Conservation (phyloP, 78 protist species). For the Dictyostelium firmibasis region DNA sequence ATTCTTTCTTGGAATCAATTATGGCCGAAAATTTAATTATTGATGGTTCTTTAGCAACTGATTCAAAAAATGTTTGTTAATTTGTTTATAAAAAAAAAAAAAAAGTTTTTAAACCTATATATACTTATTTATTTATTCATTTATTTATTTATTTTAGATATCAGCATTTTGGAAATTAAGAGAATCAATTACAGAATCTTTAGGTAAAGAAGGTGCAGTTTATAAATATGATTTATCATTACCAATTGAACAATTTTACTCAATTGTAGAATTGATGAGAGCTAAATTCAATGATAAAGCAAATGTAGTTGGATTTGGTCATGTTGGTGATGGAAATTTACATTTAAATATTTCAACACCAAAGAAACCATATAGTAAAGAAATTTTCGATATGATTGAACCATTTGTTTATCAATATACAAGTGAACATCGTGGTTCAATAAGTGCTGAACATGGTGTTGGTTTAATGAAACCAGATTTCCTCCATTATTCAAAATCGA, state of each 20-base stretch:
- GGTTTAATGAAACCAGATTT: conserved; percentile 87
- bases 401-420: conserved; percentile 92
- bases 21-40: conserved; percentile 32
- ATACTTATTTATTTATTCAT: no score
- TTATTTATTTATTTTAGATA: conserved; percentile 9
- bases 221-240: conserved; percentile 91
- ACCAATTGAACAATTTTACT: conserved; percentile 81
- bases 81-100: neutral
- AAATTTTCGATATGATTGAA: conserved; percentile 55
- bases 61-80: conserved; percentile 19
- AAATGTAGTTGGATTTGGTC: conserved; percentile 89
- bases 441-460: conserved; percentile 95
- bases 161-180: conserved; percentile 84
- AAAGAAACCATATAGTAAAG: neutral
- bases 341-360: conserved; percentile 89
- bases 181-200: conserved; percentile 88
- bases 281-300: conserved; percentile 6
- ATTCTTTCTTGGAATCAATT: conserved; percentile 56
- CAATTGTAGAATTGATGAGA: conserved; percentile 78
- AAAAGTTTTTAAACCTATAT: no score
- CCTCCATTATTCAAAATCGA: conserved; percentile 79
- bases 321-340: conserved; percentile 95
- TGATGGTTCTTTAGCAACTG: conserved; percentile 58
- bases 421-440: conserved; percentile 75
- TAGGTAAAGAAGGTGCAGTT: conserved; percentile 80